These are phyloP conservation scores for Xanthoconium stramineum DNA, from an alignment of 768 basidiomycete genomes.

Conservation along the genomic window DNA sequence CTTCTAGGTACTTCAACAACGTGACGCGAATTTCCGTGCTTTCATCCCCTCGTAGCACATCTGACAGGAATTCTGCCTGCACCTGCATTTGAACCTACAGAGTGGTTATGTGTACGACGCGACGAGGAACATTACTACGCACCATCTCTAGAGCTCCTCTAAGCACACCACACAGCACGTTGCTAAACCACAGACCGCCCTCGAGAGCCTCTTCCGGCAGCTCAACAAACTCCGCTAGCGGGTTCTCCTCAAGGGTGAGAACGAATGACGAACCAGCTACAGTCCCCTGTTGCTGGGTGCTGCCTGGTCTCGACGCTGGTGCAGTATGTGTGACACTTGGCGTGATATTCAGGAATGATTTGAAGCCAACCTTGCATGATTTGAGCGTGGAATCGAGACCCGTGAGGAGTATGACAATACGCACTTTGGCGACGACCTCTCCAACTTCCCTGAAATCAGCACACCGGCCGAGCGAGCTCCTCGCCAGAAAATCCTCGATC, in stretches of 20 bases:
- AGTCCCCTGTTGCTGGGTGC: conserved; percentile 39
- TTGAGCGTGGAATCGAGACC: background rate
- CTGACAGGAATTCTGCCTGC: conserved; percentile 83
- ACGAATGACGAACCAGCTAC: conserved; percentile 63
- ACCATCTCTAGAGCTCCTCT: conserved; percentile 97
- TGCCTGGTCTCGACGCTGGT: conserved; percentile 48
- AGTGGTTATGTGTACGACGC: conserved; percentile 14
- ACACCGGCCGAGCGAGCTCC: conserved; percentile 89
- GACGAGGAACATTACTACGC: conserved; percentile 19
- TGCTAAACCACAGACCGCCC: conserved; percentile 95
- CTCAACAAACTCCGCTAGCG: conserved; percentile 94
- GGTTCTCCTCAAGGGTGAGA: conserved; percentile 92
- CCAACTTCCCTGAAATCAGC: conserved; percentile 92
- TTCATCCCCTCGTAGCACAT: conserved; percentile 90
- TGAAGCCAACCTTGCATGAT: conserved; percentile 82
- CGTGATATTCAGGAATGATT: conserved; percentile 91
- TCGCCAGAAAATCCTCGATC: conserved; percentile 96
- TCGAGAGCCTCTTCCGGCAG: conserved; percentile 90
- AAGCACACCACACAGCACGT: conserved; percentile 91
- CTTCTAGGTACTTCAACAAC: conserved; percentile 88
- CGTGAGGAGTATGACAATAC: conserved; percentile 10
- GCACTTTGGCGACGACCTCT: conserved; percentile 91
- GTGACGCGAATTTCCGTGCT: conserved; percentile 90
- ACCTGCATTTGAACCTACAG: conserved; percentile 93
- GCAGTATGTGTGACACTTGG: conserved; percentile 74